phyloP scores from a whole-genome alignment of 1,139 yeast genomes.

The Blastobotrys buckinghamii region DNA sequence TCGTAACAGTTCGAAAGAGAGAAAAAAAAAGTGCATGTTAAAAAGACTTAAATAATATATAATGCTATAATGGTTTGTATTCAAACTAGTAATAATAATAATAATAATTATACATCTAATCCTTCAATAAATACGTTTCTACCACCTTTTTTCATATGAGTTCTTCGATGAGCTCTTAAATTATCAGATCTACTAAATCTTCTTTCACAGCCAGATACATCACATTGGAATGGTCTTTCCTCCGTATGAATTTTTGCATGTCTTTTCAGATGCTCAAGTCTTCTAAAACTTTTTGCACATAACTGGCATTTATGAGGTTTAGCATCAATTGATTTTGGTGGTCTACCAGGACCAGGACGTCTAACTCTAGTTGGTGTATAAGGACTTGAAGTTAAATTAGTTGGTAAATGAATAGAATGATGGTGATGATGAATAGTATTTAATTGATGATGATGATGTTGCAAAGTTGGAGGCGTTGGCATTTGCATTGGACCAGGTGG shows the following conservation, averaged over 20 bases:
- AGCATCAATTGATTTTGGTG: slow-evolving; percentile 15
- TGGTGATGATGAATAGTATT: not conserved
- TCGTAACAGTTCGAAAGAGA: too few species aligned
- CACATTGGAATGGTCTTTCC: slow-evolving; percentile 81
- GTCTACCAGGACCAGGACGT: slow-evolving; percentile 15
- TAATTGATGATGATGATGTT: not conserved
- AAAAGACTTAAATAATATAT: not conserved
- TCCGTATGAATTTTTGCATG: slow-evolving; percentile 85
- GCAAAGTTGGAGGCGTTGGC: not conserved
- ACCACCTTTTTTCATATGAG: slow-evolving; percentile 53
- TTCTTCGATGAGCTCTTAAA: slow-evolving; percentile 69
- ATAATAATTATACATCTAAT: slow-evolving; percentile 15
- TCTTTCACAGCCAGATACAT: slow-evolving; percentile 56
- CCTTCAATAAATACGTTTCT: slow-evolving; percentile 38
- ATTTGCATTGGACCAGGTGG: not conserved
- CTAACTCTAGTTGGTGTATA: slow-evolving; percentile 1
- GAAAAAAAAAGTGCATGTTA: not conserved
- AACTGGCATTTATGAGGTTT: slow-evolving; percentile 43
- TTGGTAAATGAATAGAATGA: slow-evolving; percentile 1
- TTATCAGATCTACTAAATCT: slow-evolving; percentile 76
- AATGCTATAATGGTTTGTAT: not conserved
- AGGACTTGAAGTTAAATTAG: not conserved
- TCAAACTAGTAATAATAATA: not conserved
- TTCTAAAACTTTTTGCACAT: slow-evolving; percentile 72
- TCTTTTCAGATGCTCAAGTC: slow-evolving; percentile 90